These are phyloP conservation scores for Geosiphon pyriformis DNA, from an alignment of 192 early-diverging fungal species.

Conservation along the genomic window DNA sequence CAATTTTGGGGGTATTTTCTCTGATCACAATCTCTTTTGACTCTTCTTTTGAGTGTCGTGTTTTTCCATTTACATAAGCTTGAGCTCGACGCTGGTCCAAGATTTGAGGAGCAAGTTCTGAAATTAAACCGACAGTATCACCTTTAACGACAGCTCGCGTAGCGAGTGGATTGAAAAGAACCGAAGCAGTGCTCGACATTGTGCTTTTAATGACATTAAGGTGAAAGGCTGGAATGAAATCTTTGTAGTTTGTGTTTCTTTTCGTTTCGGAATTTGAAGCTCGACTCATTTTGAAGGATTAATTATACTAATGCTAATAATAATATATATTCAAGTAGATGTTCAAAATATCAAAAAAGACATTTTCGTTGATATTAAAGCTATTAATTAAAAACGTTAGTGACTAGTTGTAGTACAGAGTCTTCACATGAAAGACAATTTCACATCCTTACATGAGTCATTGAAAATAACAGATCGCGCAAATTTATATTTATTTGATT, in stretches of 20 bases:
- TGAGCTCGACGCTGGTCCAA: constrained; percentile 48
- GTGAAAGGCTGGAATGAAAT: constrained; percentile 10
- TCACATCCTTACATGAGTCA: too few species aligned
- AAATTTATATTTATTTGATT: too few species aligned
- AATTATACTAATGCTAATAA: too few species aligned
- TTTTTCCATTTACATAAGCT: constrained; percentile 33
- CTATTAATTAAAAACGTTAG: too few species aligned
- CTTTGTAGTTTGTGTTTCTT: background rate
- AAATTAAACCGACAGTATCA: constrained; percentile 43
- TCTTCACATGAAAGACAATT: too few species aligned
- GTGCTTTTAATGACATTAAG: constrained; percentile 8
- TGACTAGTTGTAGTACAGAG: background rate
- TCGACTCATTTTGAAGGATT: background rate
- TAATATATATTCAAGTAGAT: too few species aligned
- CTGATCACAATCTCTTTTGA: constrained; percentile 23
- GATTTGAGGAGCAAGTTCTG: constrained; percentile 33
- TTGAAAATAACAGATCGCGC: too few species aligned
- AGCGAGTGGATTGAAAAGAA: constrained; percentile 51
- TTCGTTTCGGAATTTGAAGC: background rate
- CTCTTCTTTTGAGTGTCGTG: constrained; percentile 24
- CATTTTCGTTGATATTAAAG: too few species aligned
- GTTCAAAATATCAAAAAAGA: too few species aligned
- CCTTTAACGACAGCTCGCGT: constrained; percentile 45
- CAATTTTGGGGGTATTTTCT: constrained; percentile 14
- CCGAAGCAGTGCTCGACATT: constrained; percentile 26